Evolutionary conservation across 768 basidiomycete species (phyloP), one percentile per base, ranked within the genome.

Genomic region (Tricholoma furcatifolium): DNA sequence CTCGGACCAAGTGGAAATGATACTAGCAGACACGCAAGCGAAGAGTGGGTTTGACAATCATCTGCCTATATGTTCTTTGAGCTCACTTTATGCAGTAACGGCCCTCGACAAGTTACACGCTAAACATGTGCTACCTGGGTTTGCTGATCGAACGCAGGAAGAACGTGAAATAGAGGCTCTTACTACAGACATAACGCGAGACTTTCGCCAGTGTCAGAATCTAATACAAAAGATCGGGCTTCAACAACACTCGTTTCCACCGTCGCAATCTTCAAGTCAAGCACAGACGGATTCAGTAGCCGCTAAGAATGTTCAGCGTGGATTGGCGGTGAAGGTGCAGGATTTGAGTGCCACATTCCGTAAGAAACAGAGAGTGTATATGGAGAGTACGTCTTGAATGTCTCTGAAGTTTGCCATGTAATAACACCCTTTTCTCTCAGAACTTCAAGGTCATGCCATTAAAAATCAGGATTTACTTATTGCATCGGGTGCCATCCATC

Each of bases 361-460:
- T 57, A 98, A 97, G 78, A 98, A 96, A 75, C 97, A 99, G 71
- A 86, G 93, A 54, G 90, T 96, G 30, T 98, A 98, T 70, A 90
- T 99, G 90, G 90, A 97, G 73, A 95, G 97, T 96, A 67, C 71
- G 95, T 80, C 50, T 58, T 49, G 55, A 56, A 53, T 21, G 23
- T 31, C 42, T 27, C 27, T 18, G 23, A n/a, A 43, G 24, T 14
- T 44, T 47, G 23, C 40, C n/a, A 4, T 39, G 12, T 51, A 34
- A 36, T n/a, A 23, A 15, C 12, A 15, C 38, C 51, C 57, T 48
- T 15, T 43, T 23, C 23, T 27, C 50, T 15, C 46, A 62, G 96
- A 89, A 68, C 78, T 98, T 39, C 93, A 96, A 76, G 97, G 97
- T 56, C 95, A 98, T 75, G 93, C 95, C 67, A 93, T 93, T 68